Conservation (phyloP, 208 protist genomes). For the Naegleria fowleri region DNA sequence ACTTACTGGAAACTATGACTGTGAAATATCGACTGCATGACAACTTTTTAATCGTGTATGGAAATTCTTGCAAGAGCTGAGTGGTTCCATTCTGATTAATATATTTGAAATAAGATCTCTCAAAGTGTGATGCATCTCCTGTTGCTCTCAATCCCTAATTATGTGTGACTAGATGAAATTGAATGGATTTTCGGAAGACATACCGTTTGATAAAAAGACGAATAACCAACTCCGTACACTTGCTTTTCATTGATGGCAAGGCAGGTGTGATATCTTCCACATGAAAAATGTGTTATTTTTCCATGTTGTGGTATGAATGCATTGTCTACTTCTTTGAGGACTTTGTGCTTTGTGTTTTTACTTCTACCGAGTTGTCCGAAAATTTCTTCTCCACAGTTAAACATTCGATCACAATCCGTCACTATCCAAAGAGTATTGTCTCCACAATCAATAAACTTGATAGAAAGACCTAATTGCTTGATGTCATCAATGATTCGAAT, state of each 20-base stretch:
- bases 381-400: not conserved
- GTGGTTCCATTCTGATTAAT: not conserved
- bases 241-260: not conserved
- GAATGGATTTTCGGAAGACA: not conserved
- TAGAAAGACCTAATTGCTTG: not conserved
- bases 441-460: not conserved
- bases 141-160: not conserved
- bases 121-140: not conserved
- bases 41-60: not conserved
- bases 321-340: not conserved
- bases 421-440: not conserved
- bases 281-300: not conserved
- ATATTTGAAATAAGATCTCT: not conserved
- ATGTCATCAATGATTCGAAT: not conserved
- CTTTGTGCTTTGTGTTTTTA: not conserved
- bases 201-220: not conserved
- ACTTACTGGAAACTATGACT: not conserved
- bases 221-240: not conserved
- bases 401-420: not conserved
- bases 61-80: not conserved
- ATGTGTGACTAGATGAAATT: not conserved
- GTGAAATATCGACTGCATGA: not conserved
- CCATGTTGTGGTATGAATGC: not conserved
- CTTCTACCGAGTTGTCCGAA: not conserved
- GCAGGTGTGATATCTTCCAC: slow-evolving; percentile 3